These are phyloP conservation scores for Salix exigua DNA, from an alignment of 345 rosid species.

Conservation along the genomic window DNA sequence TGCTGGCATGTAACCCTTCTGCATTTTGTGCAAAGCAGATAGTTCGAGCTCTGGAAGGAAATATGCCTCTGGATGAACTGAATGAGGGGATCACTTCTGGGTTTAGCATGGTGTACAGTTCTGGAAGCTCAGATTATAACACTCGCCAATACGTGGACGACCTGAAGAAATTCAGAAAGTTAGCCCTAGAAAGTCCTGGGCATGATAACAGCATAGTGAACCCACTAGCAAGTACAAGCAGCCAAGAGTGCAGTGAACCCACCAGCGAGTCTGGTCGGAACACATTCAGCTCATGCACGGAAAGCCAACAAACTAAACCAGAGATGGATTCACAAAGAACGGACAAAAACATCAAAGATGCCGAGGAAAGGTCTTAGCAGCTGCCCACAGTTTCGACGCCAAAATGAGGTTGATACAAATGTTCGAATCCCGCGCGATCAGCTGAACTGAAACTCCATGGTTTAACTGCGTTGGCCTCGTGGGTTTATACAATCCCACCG, in stretches of 20 bases:
- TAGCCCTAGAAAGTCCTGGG: conserved; percentile 19
- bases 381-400: background rate
- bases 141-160: conserved; percentile 18
- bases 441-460: background rate
- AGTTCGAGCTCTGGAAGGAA: conserved; percentile 27
- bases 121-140: conserved; percentile 9
- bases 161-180: conserved; percentile 22
- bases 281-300: conserved; percentile 6
- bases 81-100: conserved; percentile 18
- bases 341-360: background rate
- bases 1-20: conserved; percentile 2
- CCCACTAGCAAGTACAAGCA: conserved; percentile 1
- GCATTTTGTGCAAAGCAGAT: conserved; percentile 20
- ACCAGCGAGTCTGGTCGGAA: conserved; percentile 11
- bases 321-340: conserved; percentile 11
- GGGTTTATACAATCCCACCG: no score
- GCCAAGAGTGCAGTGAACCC: conserved; percentile 10
- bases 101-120: conserved; percentile 1
- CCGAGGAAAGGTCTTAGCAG: conserved; percentile 4
- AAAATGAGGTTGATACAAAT: background rate
- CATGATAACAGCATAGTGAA: conserved; percentile 3
- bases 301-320: conserved; percentile 11
- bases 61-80: conserved; percentile 17
- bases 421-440: background rate
- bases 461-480: background rate